These are phyloP conservation scores for Cryomyces antarcticus DNA, from an alignment of 495 filamentous ascomycete genomes.

Conservation along the genomic window DNA sequence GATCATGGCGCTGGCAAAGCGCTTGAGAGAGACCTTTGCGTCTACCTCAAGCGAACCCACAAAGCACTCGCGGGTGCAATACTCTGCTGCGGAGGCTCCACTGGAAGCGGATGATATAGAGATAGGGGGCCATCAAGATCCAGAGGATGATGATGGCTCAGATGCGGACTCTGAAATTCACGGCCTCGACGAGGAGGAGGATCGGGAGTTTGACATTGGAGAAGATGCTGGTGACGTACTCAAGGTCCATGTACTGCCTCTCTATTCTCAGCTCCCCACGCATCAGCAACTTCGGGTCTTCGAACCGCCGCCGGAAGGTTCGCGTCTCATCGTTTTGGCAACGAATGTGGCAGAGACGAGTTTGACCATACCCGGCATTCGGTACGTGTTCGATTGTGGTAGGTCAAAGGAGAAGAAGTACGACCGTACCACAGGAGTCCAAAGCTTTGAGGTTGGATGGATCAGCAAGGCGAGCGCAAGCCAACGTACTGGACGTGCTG, in stretches of 20 bases:
- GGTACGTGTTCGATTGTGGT: slow-evolving; percentile 91
- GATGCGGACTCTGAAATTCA: slow-evolving; percentile 20
- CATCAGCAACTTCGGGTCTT: slow-evolving; percentile 91
- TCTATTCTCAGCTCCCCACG: slow-evolving; percentile 88
- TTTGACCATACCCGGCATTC: slow-evolving; percentile 86
- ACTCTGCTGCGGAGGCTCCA: slow-evolving; percentile 52
- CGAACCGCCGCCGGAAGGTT: slow-evolving; percentile 62
- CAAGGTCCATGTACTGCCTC: slow-evolving; percentile 64
- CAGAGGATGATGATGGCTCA: slow-evolving; percentile 18
- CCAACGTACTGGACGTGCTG: slow-evolving; percentile 85
- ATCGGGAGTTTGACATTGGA: slow-evolving; percentile 37
- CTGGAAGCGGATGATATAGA: slow-evolving; percentile 79
- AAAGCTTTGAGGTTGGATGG: slow-evolving; percentile 89
- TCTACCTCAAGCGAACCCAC: slow-evolving; percentile 29
- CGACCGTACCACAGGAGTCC: slow-evolving; percentile 66
- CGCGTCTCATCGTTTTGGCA: slow-evolving; percentile 73
- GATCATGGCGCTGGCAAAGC: slow-evolving; percentile 58
- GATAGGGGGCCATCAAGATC: slow-evolving; percentile 28
- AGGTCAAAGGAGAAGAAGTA: slow-evolving; percentile 81
- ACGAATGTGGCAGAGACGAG: slow-evolving; percentile 97
- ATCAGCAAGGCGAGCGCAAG: slow-evolving; percentile 92
- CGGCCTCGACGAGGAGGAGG: slow-evolving; percentile 26
- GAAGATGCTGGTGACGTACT: slow-evolving; percentile 26
- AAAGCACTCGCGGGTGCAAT: slow-evolving; percentile 41
- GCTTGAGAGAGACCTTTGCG: slow-evolving; percentile 51